phyloP scores from a whole-genome alignment of 768 basidiomycete genomes.

The Boletus rubescentipes region DNA sequence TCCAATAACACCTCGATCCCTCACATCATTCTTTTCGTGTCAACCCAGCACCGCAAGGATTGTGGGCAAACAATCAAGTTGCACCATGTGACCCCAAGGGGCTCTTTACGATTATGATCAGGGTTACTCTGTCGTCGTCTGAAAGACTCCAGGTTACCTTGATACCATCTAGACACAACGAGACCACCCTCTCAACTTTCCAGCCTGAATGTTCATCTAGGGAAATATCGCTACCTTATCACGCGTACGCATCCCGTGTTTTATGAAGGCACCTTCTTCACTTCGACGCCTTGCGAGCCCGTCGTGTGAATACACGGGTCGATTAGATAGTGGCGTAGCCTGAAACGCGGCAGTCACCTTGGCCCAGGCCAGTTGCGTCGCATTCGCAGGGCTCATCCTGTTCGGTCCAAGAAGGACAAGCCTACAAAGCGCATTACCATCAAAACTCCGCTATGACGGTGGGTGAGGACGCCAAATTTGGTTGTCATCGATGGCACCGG shows the following conservation, averaged over 20 bases:
- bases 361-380: background rate
- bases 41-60: constrained; percentile 2
- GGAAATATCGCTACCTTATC: constrained; percentile 3
- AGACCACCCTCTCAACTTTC: background rate
- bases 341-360: constrained; percentile 5
- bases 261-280: constrained; percentile 20
- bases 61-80: background rate
- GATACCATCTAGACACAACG: constrained; percentile 15
- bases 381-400: constrained; percentile 1
- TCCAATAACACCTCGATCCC: background rate
- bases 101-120: background rate
- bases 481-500: background rate
- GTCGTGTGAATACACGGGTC: constrained; percentile 22
- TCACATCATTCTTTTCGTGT: background rate
- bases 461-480: background rate
- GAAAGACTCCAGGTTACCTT: background rate
- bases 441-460: constrained; percentile 8
- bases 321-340: constrained; percentile 15
- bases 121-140: constrained; percentile 8
- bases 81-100: background rate
- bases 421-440: background rate
- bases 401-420: background rate
- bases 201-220: background rate
- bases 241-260: background rate
- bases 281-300: constrained; percentile 6